Base-by-base conservation (phyloP, 2,329 filamentous ascomycete species). In the Coleophoma eucalyptorum region DNA sequence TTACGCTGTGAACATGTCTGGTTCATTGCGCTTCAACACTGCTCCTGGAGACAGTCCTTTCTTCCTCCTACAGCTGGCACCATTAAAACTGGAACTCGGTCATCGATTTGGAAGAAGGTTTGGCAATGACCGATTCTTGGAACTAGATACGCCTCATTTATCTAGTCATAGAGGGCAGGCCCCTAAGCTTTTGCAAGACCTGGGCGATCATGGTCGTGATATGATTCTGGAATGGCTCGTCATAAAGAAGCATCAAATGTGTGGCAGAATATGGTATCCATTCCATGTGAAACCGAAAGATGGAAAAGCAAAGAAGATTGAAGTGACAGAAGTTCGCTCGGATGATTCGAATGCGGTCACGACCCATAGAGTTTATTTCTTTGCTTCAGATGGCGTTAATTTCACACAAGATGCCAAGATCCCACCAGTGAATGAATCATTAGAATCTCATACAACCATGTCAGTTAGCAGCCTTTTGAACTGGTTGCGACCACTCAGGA, bases 101-200 rank as follows among this genome's bases (percentile, higher is more conserved):
- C 73, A 81, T 61, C 76, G 82, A 2, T 62, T 85, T 0, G 67
- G 68, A 18, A 74, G 82, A 12, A 75, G 74, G 4, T 83, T 83
- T 55, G 81, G 82, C 0, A 65, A 74, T 0, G 81, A 86, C 55
- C 72, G 82, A 0, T 84, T 84, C 43, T 53, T 86, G 1, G 79
- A 84, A 48, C 51, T 86, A 0, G 61, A 73, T 4, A 67, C 84
- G 5, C 80, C 81, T 0, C 70, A 70, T 0, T 67, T 73, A 0
- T 65, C 59, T 16, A 26, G 42, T 26, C 11, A 20, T n/a, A 3
- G 26, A 15, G 20, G 20, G 2, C 34, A 43, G 2, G 56, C 65
- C 2, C 58, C 62, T 0, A 64, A 68, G 0, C 46, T 54, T 0
- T 45, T 65, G 0, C 51, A 71, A 2, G 67, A 63, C 15, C 58